Evolutionary conservation across 192 early-diverging fungal genomes (phyloP), one percentile per base, ranked within the genome.

Genomic region (Coemansia guatemalensis): DNA sequence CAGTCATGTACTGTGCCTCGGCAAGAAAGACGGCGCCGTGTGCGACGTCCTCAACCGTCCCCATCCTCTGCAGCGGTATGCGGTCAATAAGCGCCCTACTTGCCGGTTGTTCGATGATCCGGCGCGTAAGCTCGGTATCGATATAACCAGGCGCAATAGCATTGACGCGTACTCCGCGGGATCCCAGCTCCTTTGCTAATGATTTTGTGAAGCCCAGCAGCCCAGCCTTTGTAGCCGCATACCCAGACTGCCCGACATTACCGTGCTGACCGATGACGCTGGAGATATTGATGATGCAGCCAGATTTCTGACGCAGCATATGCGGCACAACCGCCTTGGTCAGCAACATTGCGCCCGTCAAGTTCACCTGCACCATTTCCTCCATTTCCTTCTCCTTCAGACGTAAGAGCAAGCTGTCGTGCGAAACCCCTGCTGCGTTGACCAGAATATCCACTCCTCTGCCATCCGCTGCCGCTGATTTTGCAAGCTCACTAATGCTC

Each of bases 141-240:
- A 94, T 91, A 66, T 89, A 95, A 41, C 95, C 95, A 35, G 95
- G 95, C 9, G 92, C 88, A 70, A 96, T 85, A 5, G 84, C 83
- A 81, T 93, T 94, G 8, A 90, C 93, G 21, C 91, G 74, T 14
- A 96, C 82, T 14, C 85, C 83, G 1, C 78, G 68, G 12, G 86
- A 83, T 1, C 88, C 93, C 3, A 93, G 66, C 64, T 96, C 95
- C 67, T 85, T 88, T 8, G 95, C 90, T 20, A 95, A 73, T 5
- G 92, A 84, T 56, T 91, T 89, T 21, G 94, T 90, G 67, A 92
- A 94, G 23, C 91, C 93, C 20, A 95, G 80, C 20, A 94, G 58
- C 7, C 92, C 95, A 4, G 92, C 88, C 73, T 96, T 96, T 47
- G 91, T 85, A 1, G 95, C 93, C 59, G 87, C 84, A 73, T 96